A percentile compares a stretch with the other conserved stretches of the same genome.
phyloP scores from a whole-genome alignment of 805 yeast genomes.

The Clavispora vitiphila region DNA sequence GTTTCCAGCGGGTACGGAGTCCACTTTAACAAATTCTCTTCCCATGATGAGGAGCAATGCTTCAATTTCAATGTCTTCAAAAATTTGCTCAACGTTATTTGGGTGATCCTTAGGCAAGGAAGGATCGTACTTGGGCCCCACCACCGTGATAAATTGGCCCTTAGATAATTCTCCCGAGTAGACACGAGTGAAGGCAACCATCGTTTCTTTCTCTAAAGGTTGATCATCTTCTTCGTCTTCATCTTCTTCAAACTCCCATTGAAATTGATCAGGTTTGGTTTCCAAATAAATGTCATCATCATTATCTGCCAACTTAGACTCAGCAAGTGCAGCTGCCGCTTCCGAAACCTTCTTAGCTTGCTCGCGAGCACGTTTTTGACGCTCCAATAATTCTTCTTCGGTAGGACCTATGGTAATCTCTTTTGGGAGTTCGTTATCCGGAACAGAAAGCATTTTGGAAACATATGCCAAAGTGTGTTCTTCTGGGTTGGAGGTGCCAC shows the following conservation, averaged over 20 bases:
- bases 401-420: conserved; percentile 38
- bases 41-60: conserved; percentile 88
- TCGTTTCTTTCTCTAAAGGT: conserved; percentile 51
- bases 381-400: conserved; percentile 56
- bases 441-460: conserved; percentile 84
- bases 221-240: conserved; percentile 43
- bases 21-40: conserved; percentile 71
- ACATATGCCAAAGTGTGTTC: conserved; percentile 62
- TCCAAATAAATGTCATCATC: conserved; percentile 24
- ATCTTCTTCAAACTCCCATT: conserved; percentile 48
- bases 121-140: conserved; percentile 88
- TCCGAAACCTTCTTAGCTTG: conserved; percentile 68
- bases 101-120: conserved; percentile 26
- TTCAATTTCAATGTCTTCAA: conserved; percentile 54
- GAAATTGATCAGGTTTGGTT: conserved; percentile 32
- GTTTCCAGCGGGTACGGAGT: conserved; percentile 88
- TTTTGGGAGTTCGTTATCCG: conserved; percentile 72
- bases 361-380: conserved; percentile 60
- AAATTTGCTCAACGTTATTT: conserved; percentile 47
- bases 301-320: conserved; percentile 16
- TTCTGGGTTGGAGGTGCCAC: conserved; percentile 62
- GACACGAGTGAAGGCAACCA: conserved; percentile 84
- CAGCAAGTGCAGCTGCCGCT: conserved; percentile 17
- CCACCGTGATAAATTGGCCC: conserved; percentile 70
- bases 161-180: conserved; percentile 76